Evolutionary conservation across 352 stramenopile species (phyloP), one percentile per base, ranked within the genome.

Genomic region (Globisporangium cederbergense): DNA sequence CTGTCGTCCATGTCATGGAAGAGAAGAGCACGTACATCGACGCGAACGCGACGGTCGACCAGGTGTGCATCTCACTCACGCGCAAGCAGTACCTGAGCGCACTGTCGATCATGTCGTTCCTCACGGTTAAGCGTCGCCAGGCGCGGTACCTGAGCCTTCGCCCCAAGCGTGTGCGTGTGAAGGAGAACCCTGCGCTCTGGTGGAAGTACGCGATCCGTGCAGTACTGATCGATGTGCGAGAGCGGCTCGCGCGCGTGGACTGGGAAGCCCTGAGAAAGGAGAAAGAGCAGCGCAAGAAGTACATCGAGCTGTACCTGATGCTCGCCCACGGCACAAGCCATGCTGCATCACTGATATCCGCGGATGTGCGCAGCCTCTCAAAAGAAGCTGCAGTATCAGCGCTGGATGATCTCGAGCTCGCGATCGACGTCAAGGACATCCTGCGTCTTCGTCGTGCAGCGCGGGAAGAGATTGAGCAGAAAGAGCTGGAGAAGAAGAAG

Each of bases 21-120:
- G 86, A 95, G 58, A 95, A 95, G 53, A 93, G 79, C 72, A 95
- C 86, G n/a, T 95, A 92, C 64, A 86, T 95, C 59, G 83, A 93
- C 49, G 84, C 81, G 1, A 77, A 79, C 49, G 83, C 84, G 6
- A 77, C 42, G n/a, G 77, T 95, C 10, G 86, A 95, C 58, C 73
- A 90, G 45, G 90, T 95, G 45, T 79, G 66, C 22, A 75, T 89
- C n/a, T 77, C 74, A 3, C 64, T 93, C 42, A 64, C 79, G 32
- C 78, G 83, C 36, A 68, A 82, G 40, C 86, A 95, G 56, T 95
- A 95, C 52, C 62, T 91, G 11, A 91, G 83, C 60, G 78, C 76
- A 18, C 67, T 95, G 13, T 88, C 81, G 11, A 75, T 93, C 22
- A 69, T 87, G 34, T 95, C 86, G 1, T 93, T 93, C 54, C 45